Conservation (phyloP, 1,139 yeast species). For the Yamadazyma dendronema region DNA sequence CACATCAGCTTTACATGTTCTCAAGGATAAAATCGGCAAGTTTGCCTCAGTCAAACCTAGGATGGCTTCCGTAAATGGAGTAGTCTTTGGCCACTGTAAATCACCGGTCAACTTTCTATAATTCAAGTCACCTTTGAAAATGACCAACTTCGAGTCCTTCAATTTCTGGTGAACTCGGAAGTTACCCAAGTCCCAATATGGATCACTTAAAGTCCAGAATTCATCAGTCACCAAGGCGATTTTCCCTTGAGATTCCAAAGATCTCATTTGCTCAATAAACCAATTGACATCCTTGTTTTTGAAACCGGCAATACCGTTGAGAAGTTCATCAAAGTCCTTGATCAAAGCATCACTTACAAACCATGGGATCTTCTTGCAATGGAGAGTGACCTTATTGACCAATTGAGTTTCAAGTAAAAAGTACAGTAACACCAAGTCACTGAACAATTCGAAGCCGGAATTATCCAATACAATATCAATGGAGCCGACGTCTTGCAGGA, state of each 20-base stretch:
- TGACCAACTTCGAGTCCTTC: conserved; percentile 58
- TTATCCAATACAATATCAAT: conserved; percentile 90
- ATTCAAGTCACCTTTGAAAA: conserved; percentile 94
- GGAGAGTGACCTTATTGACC: conserved; percentile 65
- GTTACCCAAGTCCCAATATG: conserved; percentile 67
- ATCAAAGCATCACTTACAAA: conserved; percentile 95
- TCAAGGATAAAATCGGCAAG: conserved; percentile 65
- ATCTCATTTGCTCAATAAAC: conserved; percentile 42
- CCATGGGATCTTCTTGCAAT: conserved; percentile 93
- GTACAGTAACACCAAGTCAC: conserved; percentile 75
- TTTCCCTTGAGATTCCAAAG: conserved; percentile 49
- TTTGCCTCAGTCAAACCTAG: conserved; percentile 63
- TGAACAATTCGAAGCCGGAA: conserved; percentile 91
- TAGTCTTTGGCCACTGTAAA: conserved; percentile 80
- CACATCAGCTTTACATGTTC: conserved; percentile 98
- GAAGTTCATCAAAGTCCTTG: conserved; percentile 64
- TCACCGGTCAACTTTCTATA: conserved; percentile 94
- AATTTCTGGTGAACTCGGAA: conserved; percentile 30
- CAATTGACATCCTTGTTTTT: conserved; percentile 35
- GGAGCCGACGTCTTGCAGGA: conserved; percentile 31
- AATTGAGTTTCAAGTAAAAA: conserved; percentile 73
- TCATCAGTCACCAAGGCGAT: conserved; percentile 60
- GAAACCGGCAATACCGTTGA: conserved; percentile 63
- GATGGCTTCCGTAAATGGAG: conserved; percentile 69
- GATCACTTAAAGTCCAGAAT: conserved; percentile 82